Evolutionary conservation across 495 filamentous ascomycete species (phyloP), one percentile per base, ranked within the genome.

Genomic region (Xylaria telfairii): DNA sequence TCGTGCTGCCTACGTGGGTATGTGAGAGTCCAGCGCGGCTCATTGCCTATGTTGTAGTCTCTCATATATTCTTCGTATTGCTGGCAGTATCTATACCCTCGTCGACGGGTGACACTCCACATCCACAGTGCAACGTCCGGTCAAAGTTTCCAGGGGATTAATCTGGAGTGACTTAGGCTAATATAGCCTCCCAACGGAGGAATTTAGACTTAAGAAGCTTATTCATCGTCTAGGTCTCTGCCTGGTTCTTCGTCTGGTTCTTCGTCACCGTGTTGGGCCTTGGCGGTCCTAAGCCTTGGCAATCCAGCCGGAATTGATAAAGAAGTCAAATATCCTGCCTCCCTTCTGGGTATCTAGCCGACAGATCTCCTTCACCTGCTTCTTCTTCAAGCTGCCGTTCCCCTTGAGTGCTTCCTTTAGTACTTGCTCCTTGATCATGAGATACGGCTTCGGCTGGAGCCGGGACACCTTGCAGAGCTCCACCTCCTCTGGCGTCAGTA

Each of bases 271-370:
- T n/a, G n/a, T n/a, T n/a, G n/a, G n/a, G n/a, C n/a, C n/a, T n/a
- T n/a, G n/a, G 26, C 17, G 8, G 9, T 21, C 26, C 75, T 79
- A 88, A 8, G 85, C 85, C 83, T 95, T 96, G 39, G 87, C 90
- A 67, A 98, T 92, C 96, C 96, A 98, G 10, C 96, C 96, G 53
- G 89, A 90, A 76, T 94, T 91, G 39, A 96, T 92, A 83, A 97
- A 95, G 79, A 98, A 99, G 75, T 98, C 96, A 77, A 93, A 97
- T 54, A 98, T 89, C 72, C 92, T 88, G 51, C 84, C 83, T 1
- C 85, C 85, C 74, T 88, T 87, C 67, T 83, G 80, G 8, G 80
- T 78, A 24, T 88, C 86, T 6, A 88, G 66, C n/a, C 81, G 78
- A 21, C 83, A 85, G 12, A 89, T 84, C 69, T 88, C 90, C 75